phyloP scores from a whole-genome alignment of 1,284 basidiomycete genomes.

The Apiotrichum gracile region DNA sequence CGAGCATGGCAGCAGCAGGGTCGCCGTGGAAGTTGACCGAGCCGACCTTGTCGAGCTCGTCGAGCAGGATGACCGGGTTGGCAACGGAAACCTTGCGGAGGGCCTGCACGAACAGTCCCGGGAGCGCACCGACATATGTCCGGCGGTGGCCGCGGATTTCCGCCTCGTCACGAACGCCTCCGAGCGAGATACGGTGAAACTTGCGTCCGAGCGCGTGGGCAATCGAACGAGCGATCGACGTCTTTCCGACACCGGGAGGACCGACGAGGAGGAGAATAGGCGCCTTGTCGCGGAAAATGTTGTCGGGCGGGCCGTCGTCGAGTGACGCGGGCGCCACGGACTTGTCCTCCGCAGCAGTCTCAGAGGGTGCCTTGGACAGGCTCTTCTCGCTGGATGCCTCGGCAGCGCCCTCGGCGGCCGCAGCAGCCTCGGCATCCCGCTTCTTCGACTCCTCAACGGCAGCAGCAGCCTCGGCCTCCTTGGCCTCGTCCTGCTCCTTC shows the following conservation, averaged over 20 bases:
- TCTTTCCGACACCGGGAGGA: conserved; percentile 95
- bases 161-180: conserved; percentile 90
- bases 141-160: conserved; percentile 96
- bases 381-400: neutral
- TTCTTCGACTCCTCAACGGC: neutral
- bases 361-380: neutral
- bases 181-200: conserved; percentile 75
- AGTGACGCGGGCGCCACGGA: neutral
- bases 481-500: conserved; percentile 5
- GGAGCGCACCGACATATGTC: conserved; percentile 71
- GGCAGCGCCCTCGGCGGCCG: neutral
- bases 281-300: conserved; percentile 40
- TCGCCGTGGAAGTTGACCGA: conserved; percentile 58
- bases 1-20: conserved; percentile 85
- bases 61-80: conserved; percentile 91
- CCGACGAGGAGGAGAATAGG: conserved; percentile 60
- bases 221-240: conserved; percentile 51
- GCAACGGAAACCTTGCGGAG: conserved; percentile 91
- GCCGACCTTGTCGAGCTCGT: conserved; percentile 84
- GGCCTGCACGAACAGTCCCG: conserved; percentile 94
- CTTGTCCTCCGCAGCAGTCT: neutral
- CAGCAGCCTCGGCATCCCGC: neutral
- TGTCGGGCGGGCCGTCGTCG: conserved; percentile 28
- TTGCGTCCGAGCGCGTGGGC: conserved; percentile 35
- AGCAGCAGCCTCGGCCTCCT: no score